These are phyloP conservation scores for Massarina eburnea DNA, from an alignment of 2,329 filamentous ascomycete genomes.

Conservation along the genomic window DNA sequence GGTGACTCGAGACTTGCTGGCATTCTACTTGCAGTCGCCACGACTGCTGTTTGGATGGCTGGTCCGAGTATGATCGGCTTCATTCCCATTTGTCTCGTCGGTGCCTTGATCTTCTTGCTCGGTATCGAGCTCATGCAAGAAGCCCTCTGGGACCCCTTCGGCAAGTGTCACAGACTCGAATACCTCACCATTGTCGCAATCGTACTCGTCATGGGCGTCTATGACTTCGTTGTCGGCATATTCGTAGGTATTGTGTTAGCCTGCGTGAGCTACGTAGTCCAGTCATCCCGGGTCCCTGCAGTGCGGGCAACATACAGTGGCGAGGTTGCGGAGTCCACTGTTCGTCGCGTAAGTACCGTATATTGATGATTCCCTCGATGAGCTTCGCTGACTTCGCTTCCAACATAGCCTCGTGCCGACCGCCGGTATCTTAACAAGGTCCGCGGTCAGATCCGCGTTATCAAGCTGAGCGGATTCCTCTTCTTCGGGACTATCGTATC, in stretches of 20 bases:
- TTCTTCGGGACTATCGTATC: slow-evolving; percentile 98
- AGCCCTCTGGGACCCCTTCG: slow-evolving; percentile 83
- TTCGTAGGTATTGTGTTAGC: slow-evolving; percentile 88
- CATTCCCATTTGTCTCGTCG: slow-evolving; percentile 96
- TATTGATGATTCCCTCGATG: no score
- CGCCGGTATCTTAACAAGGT: slow-evolving; percentile 83
- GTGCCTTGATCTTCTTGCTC: slow-evolving; percentile 89
- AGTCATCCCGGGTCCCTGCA: slow-evolving; percentile 86
- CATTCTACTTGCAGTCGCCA: slow-evolving; percentile 77
- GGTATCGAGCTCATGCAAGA: slow-evolving; percentile 91
- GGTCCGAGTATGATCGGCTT: slow-evolving; percentile 88
- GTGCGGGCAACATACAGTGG: slow-evolving; percentile 90
- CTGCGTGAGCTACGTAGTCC: slow-evolving; percentile 86
- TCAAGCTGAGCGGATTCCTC: slow-evolving; percentile 91
- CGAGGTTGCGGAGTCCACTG: slow-evolving; percentile 85
- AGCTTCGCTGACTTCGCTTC: no score
- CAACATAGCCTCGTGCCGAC: slow-evolving; percentile 89
- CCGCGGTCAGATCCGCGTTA: slow-evolving; percentile 83
- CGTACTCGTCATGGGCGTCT: slow-evolving; percentile 91
- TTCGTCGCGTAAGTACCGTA: no score
- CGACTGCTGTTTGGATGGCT: slow-evolving; percentile 78
- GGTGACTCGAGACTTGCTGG: slow-evolving; percentile 86
- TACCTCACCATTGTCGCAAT: slow-evolving; percentile 88
- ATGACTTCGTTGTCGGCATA: slow-evolving; percentile 95
- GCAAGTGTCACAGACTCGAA: slow-evolving; percentile 82